Evolutionary conservation across 768 basidiomycete species (phyloP), one percentile per base, ranked within the genome.

Genomic region (Boletus sensibilis): DNA sequence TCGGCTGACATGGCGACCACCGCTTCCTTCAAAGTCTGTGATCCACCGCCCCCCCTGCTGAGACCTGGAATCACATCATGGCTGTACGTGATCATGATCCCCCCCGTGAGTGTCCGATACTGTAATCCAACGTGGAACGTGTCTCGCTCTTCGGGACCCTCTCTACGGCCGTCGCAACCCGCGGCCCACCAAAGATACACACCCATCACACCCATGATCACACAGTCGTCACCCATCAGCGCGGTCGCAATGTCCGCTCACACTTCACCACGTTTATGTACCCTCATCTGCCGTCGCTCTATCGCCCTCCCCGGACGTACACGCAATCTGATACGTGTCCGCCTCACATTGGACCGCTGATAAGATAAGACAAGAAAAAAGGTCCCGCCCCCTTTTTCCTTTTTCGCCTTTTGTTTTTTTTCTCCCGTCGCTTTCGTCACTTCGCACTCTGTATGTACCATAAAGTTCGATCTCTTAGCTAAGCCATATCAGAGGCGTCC

Each of bases 351-450:
- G 63, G 68, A n/a, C 38, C 33, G 34, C 29, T 35, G 67, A 68
- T 68, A 70, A 68, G 67, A 68, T 70, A 70, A 68, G 63, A 65
- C 68, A 60, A 60, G 25, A 39, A 33, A 59, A 52, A 57, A 42
- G 27, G 3, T 43, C 35, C 60, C 52, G 39, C 31, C 44, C 42
- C 43, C 45, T 6, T 5, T 64, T 64, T 50, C 52, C 65, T 48
- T 65, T 61, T 68, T 38, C 4, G 20, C 21, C n/a, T 1, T 8
- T 37, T 40, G 20, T 47, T 58, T 62, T 50, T 64, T 53, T 55
- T 50, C 29, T 38, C 23, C 66, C 55, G 59, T 40, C 49, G 45
- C 35, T 61, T 58, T 56, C 58, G 62, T 66, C 63, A 64, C 38
- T 29, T 23, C 27, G 41, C 3, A 52, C 23, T 43, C 42, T 23